Base-by-base conservation (phyloP, 192 early-diverging fungal species). In the Cetraspora pellucida region DNA sequence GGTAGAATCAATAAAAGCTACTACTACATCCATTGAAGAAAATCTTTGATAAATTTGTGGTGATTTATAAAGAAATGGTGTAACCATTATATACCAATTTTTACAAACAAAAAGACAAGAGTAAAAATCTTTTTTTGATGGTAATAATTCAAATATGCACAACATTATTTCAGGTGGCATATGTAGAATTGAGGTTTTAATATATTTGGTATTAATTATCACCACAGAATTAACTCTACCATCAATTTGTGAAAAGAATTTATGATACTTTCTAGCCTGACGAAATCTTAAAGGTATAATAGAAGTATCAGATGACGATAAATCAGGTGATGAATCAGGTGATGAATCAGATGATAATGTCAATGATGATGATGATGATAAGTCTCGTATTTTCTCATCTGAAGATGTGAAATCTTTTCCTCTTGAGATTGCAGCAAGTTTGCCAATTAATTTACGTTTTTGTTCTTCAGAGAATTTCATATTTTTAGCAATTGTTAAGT, bases 41-140 rank as follows among this genome's bases (percentile, higher is more conserved):
- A 54, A 54, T 11, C 50, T 10, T 43, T 44, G 63, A 45, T n/a
- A 65, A 65, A 65, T 65, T 65, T 65, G 63, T 43, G 43, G 63
- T 2, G 37, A 65, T 65, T 65, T 65, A 44, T 65, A 65, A 21
- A 65, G 31, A n/a, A 65, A 31, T 37, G 63, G 63, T 5, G 10
- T 43, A 37, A 65, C 31, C n/a, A 65, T 11, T 19, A n/a, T 8
- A 65, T 65, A 37, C 63, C 63, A 65, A 19, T 30, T n/a, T 65
- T 65, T 65, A 65, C 63, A 65, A 7, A 65, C 63, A 17, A 65
- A 65, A 37, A 65, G 31, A 44, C 63, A 65, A 65, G 14, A 37
- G 8, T 65, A 65, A 43, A 65, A 19, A 37, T 65, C 63, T 37
- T 43, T 65, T 10, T 17, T 30, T 13, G 14, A 43, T 0, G 63